Conservation (phyloP, 2,329 filamentous ascomycete species). For the Elsinoe ampelina region DNA sequence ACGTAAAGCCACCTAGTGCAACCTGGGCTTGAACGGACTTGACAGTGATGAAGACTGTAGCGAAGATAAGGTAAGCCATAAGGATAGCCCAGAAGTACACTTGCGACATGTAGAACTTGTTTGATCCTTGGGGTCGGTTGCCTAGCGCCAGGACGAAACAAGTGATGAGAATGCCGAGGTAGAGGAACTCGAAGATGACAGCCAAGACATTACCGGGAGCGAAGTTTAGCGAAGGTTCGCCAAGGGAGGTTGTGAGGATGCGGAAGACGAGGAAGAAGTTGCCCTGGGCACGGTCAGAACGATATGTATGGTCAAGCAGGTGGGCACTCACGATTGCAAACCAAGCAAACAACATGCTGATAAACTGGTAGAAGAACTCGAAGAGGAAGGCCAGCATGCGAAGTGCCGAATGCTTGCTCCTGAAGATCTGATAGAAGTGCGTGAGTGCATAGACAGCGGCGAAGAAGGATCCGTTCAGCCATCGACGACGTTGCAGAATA, state of each 20-base stretch:
- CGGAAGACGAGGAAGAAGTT: constrained; percentile 99
- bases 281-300: constrained; percentile 37
- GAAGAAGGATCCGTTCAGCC: constrained; percentile 98
- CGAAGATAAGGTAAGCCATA: constrained; percentile 93
- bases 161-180: constrained; percentile 80
- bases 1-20: constrained; percentile 53
- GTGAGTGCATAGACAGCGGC: constrained; percentile 90
- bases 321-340: constrained; percentile 63
- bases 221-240: constrained; percentile 59
- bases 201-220: constrained; percentile 70
- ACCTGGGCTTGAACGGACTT: constrained; percentile 69
- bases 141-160: constrained; percentile 93
- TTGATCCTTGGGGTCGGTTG: constrained; percentile 88
- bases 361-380: constrained; percentile 88
- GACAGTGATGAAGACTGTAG: constrained; percentile 88
- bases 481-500: constrained; percentile 88
- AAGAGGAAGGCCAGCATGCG: constrained; percentile 84
- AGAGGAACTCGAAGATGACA: constrained; percentile 91
- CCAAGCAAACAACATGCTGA: constrained; percentile 98
- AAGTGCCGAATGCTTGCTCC: constrained; percentile 78
- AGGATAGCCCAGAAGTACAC: constrained; percentile 97
- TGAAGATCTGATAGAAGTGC: constrained; percentile 93
- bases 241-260: constrained; percentile 83
- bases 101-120: constrained; percentile 90
- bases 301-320: neutral